Percentiles rank a stretch among this genome's conserved stretches.
Evolutionary conservation across 805 yeast genomes (phyloP).

Genomic region (Tetrapisispora fleetii): DNA sequence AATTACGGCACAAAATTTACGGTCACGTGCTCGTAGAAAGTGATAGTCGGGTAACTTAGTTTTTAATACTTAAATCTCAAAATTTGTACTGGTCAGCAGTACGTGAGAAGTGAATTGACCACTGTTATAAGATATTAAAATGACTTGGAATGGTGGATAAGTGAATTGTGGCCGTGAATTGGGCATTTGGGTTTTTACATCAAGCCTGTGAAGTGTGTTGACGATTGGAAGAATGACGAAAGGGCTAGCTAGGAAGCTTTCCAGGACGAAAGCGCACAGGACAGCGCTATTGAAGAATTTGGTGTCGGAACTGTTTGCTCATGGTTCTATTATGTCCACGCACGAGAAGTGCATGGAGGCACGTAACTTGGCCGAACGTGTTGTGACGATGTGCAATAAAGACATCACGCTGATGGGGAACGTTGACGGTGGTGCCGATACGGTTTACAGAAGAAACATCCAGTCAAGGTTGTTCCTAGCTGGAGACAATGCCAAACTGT

Average conservation of each 20-base stretch:
- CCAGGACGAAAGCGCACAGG: conserved; percentile 41
- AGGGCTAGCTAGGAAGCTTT: conserved; percentile 25
- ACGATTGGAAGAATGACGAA: conserved; percentile 16
- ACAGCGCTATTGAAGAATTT: conserved; percentile 53
- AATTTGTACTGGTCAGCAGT: too few relatives aligned
- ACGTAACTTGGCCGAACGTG: conserved; percentile 49
- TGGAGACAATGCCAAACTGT: conserved; percentile 35
- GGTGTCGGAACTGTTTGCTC: conserved; percentile 56
- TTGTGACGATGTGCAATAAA: conserved; percentile 51
- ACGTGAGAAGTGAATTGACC: too few relatives aligned
- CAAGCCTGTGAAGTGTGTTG: neutral
- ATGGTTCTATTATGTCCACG: conserved; percentile 65
- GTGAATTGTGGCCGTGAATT: too few relatives aligned
- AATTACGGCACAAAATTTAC: too few relatives aligned
- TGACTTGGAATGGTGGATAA: too few relatives aligned
- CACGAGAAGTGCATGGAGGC: conserved; percentile 67
- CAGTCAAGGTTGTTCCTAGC: conserved; percentile 38
- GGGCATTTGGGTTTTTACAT: neutral
- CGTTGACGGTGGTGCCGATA: conserved; percentile 7
- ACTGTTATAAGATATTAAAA: too few relatives aligned
- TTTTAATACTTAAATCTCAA: too few relatives aligned
- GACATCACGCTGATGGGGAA: neutral
- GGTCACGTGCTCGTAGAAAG: too few relatives aligned
- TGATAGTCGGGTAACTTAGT: too few relatives aligned
- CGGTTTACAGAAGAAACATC: conserved; percentile 18